Evolutionary conservation across 1,284 basidiomycete genomes (phyloP).

Genomic region (Apiotrichum gracile): DNA sequence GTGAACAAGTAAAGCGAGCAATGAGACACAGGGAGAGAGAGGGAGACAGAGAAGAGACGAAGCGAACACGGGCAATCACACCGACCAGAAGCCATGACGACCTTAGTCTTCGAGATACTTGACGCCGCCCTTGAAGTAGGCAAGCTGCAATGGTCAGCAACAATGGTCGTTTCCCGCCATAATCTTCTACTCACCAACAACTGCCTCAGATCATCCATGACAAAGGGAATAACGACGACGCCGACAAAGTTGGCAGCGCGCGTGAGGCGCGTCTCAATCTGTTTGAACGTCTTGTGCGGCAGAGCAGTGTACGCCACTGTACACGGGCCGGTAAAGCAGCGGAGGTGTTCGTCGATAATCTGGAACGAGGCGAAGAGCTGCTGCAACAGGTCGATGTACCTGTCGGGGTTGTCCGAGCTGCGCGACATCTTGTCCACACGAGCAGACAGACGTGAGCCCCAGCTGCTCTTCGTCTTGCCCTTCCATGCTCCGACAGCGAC

Average conservation of each 20-base stretch:
- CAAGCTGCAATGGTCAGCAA: constrained; percentile 17
- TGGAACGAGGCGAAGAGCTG: constrained; percentile 70
- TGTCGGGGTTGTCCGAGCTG: constrained; percentile 79
- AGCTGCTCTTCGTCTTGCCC: constrained; percentile 60
- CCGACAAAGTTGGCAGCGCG: constrained; percentile 85
- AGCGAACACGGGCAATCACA: neutral
- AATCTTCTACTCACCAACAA: constrained; percentile 63
- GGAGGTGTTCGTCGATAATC: constrained; percentile 79
- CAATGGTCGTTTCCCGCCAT: neutral
- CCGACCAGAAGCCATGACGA: neutral
- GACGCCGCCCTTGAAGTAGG: constrained; percentile 38
- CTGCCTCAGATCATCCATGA: constrained; percentile 61
- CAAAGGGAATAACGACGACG: constrained; percentile 81
- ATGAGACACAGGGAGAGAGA: neutral
- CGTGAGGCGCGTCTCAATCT: constrained; percentile 68
- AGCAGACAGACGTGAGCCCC: constrained; percentile 74
- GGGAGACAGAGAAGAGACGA: neutral
- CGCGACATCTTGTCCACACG: constrained; percentile 84
- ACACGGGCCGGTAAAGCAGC: constrained; percentile 56
- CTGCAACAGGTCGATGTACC: constrained; percentile 73
- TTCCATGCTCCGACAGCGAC: constrained; percentile 56
- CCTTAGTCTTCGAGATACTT: constrained; percentile 36
- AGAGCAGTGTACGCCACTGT: constrained; percentile 65
- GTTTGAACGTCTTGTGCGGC: constrained; percentile 57
- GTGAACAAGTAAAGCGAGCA: neutral